Conservation (phyloP, 768 basidiomycete species). For the Hydnum rufescens region DNA sequence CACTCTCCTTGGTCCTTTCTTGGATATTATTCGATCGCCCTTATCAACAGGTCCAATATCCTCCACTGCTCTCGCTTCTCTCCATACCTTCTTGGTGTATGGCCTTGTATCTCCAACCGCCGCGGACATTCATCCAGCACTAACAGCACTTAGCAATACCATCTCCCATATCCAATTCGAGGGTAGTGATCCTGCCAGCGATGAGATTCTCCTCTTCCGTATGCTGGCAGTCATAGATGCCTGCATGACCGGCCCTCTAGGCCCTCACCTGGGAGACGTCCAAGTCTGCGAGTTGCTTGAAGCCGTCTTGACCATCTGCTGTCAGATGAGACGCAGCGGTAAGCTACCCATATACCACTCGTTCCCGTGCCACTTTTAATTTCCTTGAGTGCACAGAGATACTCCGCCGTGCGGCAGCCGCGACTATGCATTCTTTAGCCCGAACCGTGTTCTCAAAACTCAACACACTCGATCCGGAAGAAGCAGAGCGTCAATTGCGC, state of each 20-base stretch:
- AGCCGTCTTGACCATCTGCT: conserved; percentile 89
- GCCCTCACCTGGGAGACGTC: conserved; percentile 63
- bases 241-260: conserved; percentile 43
- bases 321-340: conserved; percentile 94
- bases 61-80: conserved; percentile 71
- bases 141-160: conserved; percentile 70
- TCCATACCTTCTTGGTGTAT: conserved; percentile 75
- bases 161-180: conserved; percentile 96
- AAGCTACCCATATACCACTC: conserved; percentile 20
- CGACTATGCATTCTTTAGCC: conserved; percentile 74
- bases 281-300: conserved; percentile 98
- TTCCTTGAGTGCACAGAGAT: conserved; percentile 34
- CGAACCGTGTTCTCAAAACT: conserved; percentile 63
- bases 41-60: conserved; percentile 95
- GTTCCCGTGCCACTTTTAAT: background rate
- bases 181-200: conserved; percentile 89
- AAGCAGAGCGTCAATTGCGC: background rate
- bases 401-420: conserved; percentile 70
- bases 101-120: conserved; percentile 45
- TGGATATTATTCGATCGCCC: conserved; percentile 81
- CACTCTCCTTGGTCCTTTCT: conserved; percentile 65
- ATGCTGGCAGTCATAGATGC: conserved; percentile 81
- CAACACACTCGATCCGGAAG: conserved; percentile 38
- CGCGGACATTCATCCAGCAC: conserved; percentile 36
- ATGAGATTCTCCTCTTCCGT: conserved; percentile 85